Evolutionary conservation across 1,139 yeast species (phyloP).

Genomic region (Debaryomyces sp.): DNA sequence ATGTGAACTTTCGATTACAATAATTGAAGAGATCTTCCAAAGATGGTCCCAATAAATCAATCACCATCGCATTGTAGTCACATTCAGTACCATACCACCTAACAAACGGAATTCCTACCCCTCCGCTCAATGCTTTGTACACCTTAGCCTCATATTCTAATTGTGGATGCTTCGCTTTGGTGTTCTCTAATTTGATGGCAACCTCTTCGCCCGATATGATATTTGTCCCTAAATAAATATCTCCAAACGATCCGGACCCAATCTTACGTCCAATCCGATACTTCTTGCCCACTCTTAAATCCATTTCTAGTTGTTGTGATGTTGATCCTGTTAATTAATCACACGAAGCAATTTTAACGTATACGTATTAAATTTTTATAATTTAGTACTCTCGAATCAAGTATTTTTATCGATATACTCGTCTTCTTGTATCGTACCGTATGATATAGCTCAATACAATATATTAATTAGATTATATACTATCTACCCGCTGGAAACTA

Average conservation of each 20-base stretch:
- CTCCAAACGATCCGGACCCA: slow-evolving; percentile 98
- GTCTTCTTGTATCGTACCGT: not conserved
- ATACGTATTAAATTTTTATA: not conserved
- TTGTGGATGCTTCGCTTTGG: slow-evolving; percentile 94
- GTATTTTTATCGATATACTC: not conserved
- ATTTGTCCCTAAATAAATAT: slow-evolving; percentile 90
- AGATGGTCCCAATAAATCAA: slow-evolving; percentile 93
- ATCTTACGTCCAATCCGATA: slow-evolving; percentile 94
- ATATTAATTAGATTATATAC: slow-evolving; percentile 1
- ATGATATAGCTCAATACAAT: not conserved
- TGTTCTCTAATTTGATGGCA: slow-evolving; percentile 91
- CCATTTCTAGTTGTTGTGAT: slow-evolving; percentile 36
- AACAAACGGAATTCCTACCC: slow-evolving; percentile 95
- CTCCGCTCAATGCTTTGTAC: slow-evolving; percentile 92
- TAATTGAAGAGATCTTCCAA: slow-evolving; percentile 94
- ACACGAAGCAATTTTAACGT: not conserved
- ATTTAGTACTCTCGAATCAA: not conserved
- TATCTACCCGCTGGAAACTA: slow-evolving; percentile 1
- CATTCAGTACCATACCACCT: slow-evolving; percentile 98
- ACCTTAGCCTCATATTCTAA: slow-evolving; percentile 96
- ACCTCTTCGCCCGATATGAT: slow-evolving; percentile 96
- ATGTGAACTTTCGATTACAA: slow-evolving; percentile 90
- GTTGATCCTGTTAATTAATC: not conserved
- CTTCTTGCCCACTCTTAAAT: slow-evolving; percentile 92
- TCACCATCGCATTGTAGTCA: slow-evolving; percentile 95